Conservation (phyloP, 192 early-diverging fungal genomes). For the Coemansia sp. region DNA sequence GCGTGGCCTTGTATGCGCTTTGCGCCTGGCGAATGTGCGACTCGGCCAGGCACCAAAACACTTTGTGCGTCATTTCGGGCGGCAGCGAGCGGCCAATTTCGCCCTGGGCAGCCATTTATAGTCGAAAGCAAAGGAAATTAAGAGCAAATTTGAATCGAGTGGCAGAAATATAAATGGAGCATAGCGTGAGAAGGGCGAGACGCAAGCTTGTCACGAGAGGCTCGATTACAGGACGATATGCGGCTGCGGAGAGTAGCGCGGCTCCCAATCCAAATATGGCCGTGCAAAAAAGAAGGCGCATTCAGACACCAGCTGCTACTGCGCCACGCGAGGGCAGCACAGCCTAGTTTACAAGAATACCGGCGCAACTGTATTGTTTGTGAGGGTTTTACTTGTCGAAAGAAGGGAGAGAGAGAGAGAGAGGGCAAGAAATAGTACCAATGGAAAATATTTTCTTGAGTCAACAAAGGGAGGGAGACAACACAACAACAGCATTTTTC, state of each 20-base stretch:
- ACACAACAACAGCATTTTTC: constrained; percentile 1
- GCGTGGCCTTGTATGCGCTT: neutral
- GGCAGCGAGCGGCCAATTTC: neutral
- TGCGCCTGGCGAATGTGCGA: constrained; percentile 36
- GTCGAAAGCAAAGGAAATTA: neutral
- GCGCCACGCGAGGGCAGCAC: neutral
- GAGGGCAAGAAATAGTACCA: neutral
- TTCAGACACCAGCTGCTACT: neutral
- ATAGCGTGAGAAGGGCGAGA: too few species aligned
- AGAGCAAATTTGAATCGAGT: too few species aligned
- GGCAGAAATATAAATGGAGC: too few species aligned
- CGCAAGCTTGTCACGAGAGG: too few species aligned
- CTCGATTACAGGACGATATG: too few species aligned
- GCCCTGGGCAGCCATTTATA: neutral
- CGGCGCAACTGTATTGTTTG: neutral
- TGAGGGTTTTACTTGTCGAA: too few species aligned
- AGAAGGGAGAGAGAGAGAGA: too few species aligned
- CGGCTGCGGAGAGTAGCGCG: too few species aligned
- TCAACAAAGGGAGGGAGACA: neutral
- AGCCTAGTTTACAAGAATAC: neutral
- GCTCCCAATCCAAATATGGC: too few species aligned
- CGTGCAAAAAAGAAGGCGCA: neutral
- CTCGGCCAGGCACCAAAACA: constrained; percentile 41
- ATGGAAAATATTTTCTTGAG: too few species aligned
- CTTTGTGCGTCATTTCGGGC: constrained; percentile 18